Base-by-base conservation (phyloP, 768 basidiomycete genomes). In the Xerocomellus intermedius region DNA sequence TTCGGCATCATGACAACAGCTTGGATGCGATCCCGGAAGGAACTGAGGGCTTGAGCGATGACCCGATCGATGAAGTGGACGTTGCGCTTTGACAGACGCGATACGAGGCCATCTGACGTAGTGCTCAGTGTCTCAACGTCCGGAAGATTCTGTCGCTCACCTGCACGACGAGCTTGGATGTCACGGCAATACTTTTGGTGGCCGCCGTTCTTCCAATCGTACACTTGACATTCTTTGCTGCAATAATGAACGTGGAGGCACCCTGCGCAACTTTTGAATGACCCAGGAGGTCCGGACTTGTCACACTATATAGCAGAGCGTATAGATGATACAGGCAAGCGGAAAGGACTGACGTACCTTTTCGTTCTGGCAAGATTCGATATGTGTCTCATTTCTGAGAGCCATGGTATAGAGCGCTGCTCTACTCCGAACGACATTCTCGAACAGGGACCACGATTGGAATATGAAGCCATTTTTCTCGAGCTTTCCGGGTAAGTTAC, bases 191-290 rank as follows among this genome's bases (percentile, higher is more conserved):
- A 61, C 38, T 46, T 59, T 53, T 52, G 57, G 50, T 71, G 68
- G 4, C 56, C 52, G 12, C 69, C 68, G n/a, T 57, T 54, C 51
- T 59, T 69, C 68, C 68, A 69, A 36, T 69, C 68, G 46, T 67
- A 60, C 0, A 53, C 64, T 43, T 69, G 69, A 48, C 69, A 71
- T 51, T 69, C 68, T 44, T 55, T 69, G 54, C 65, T 60, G 50
- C 68, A 69, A 38, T 69, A 71, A 44, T 68, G 53, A 22, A 69
- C 68, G 38, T 68, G 63, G 42, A 65, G 64, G 48, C 68, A 69
- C 9, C 68, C 65, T 7, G 59, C 59, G 19, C 69, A 69, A 4
- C 55, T 60, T 41, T 65, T 71, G 42, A 69, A 61, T 26, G 63
- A 65, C 22, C 61, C 65, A 8, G 58, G 51, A 21, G 68, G 65